These are phyloP conservation scores for Scopulariopsis brevicaulis DNA, from an alignment of 2,329 filamentous ascomycete species.

Conservation along the genomic window DNA sequence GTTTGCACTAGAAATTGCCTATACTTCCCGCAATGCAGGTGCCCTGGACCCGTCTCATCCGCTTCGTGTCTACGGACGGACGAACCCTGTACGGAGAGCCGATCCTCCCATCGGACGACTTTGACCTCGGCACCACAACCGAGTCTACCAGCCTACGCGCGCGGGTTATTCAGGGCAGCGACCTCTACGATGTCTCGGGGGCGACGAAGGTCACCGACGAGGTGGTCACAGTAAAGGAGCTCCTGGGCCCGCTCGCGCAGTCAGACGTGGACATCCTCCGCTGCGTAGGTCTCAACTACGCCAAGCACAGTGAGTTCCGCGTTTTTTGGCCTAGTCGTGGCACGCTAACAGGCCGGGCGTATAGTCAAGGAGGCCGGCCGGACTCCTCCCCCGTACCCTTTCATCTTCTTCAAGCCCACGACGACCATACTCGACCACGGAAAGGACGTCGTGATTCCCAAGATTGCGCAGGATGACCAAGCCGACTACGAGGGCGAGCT, in stretches of 20 bases:
- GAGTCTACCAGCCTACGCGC: slow-evolving; percentile 36
- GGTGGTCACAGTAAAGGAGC: slow-evolving; percentile 37
- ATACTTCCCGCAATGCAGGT: background rate
- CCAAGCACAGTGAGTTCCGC: slow-evolving; percentile 38
- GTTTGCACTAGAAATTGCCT: too few species aligned
- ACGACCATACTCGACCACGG: slow-evolving; percentile 24
- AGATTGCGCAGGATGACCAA: slow-evolving; percentile 33
- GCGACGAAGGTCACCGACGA: slow-evolving; percentile 39
- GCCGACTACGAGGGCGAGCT: slow-evolving; percentile 73
- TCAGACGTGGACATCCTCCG: slow-evolving; percentile 55
- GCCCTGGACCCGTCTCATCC: slow-evolving; percentile 49
- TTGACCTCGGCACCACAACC: slow-evolving; percentile 35
- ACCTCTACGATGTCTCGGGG: slow-evolving; percentile 34
- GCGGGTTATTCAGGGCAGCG: slow-evolving; percentile 35
- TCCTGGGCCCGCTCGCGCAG: slow-evolving; percentile 53
- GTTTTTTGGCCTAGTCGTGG: background rate
- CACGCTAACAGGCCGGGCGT: too few species aligned
- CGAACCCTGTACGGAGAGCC: slow-evolving; percentile 64
- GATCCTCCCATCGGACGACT: slow-evolving; percentile 42
- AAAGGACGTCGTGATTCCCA: slow-evolving; percentile 29
- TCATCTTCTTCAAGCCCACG: slow-evolving; percentile 37
- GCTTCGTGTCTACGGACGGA: slow-evolving; percentile 63
- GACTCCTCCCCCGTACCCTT: slow-evolving; percentile 34
- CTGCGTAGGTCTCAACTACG: slow-evolving; percentile 63
- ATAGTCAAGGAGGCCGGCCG: slow-evolving; percentile 38